Evolutionary conservation across 306 rosid genomes (phyloP), one percentile per base, ranked within the genome.

Genomic region (Glycine latifolia): DNA sequence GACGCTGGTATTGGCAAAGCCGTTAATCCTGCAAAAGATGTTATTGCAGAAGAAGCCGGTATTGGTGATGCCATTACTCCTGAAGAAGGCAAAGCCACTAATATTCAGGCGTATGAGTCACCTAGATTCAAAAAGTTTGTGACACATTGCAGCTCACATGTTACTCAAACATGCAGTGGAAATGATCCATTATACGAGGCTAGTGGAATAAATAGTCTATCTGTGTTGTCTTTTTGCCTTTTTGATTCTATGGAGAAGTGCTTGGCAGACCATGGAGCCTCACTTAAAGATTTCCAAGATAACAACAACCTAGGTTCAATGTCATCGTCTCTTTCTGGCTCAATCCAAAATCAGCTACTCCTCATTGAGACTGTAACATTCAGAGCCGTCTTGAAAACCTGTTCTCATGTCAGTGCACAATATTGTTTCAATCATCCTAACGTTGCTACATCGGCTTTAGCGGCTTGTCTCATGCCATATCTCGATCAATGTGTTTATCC

Each of bases 141-240:
- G 61, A 49, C 47, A 71, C 76, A 71, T 14, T 71, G 76, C 14
- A 13, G 8, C 2, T 31, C 61, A 1, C 76, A 71, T 50, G 17
- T 52, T 26, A 61, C 47, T 31, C 12, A 49, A 11, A 31, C 8
- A 6, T 71, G 76, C 31, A 49, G 61, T 20, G 43, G 11, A 10
- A 15, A 5, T 4, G 35, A 10, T 2, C 5, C 12, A 16, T 2
- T 9, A 39, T 20, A 48, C 0, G 2, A 48, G 0, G 7, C 12
- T 0, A 7, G 1, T 4, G 4, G 39, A 35, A 4, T 0, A 7
- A 0, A 7, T 48, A 0, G 3, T 10, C 9, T 9, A n/a, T 6
- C 2, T 0, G 31, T 4, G 62, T 15, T 71, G 13, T 12, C 61
- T 48, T 26, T 1, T 13, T 71, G 76, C 7, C 60, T 71, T 13